Base-by-base conservation (phyloP, 1,139 yeast species). In the Arxiozyma heterogenica region DNA sequence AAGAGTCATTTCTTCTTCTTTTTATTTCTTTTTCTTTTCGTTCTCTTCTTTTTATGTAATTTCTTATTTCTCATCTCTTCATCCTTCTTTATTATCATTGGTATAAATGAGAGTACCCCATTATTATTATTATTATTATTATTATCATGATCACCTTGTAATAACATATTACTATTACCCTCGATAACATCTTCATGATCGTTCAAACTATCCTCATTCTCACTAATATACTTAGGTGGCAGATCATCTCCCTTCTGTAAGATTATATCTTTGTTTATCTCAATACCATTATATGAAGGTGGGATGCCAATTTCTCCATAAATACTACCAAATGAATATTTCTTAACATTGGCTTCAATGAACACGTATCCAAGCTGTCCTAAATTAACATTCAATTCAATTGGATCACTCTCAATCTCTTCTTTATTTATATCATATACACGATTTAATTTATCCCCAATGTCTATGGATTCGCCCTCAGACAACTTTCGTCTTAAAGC, bases 351-450 rank as follows among this genome's bases (percentile, higher is more conserved):
- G 7, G 97, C 98, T 69, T 93, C 98, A 55, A 93, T 88, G 75
- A 87, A 91, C 1, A 93, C 96, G 71, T 83, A 93, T 1, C 98
- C 98, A 50, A 83, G 73, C 66, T 90, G 96, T 1, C 98, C 98
- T 55, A 93, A 72, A 67, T 93, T 93, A 17, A 86, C 91, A 62
- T 84, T 86, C 52, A 93, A 79, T 58, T 83, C 69, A 70, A 69
- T 61, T 51, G 64, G 67, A 53, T 66, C 70, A 41, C 68, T 60
- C 15, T 58, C 61, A 8, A 66, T 54, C 11, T 55, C 57, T 25
- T 58, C 59, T 21, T 55, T 53, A 25, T 56, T 51, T 2, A 61
- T 58, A 53, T 66, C 63, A 46, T 62, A 64, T 1, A 63, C 64
- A 27, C 51, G 55, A 27, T 59, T 59, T 30, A 67, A 46, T 47